phyloP scores from a whole-genome alignment of 2,329 filamentous ascomycete species.

The Stachybotrys chlorohalonatus region DNA sequence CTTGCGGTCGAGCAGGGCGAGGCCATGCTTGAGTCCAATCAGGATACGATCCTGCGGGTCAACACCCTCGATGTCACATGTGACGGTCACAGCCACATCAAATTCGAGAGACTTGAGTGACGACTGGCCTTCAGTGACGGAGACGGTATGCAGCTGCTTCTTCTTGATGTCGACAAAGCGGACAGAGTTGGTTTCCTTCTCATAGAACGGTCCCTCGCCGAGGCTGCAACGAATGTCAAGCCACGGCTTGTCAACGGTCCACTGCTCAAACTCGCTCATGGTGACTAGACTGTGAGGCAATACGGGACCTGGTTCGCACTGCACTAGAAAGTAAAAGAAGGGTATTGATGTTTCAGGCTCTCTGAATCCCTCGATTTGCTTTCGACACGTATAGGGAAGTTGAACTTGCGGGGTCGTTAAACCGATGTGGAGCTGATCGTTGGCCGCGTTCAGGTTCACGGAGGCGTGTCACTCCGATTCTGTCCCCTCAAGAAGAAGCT shows the following conservation, averaged over 20 bases:
- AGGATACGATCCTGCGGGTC: slow-evolving; percentile 57
- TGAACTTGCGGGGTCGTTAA: too few species aligned
- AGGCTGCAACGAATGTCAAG: slow-evolving; percentile 55
- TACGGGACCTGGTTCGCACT: neutral
- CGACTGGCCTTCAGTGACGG: slow-evolving; percentile 51
- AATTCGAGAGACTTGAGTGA: slow-evolving; percentile 55
- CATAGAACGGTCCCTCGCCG: slow-evolving; percentile 69
- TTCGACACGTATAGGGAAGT: too few species aligned
- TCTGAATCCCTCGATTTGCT: too few species aligned
- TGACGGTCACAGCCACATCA: slow-evolving; percentile 52
- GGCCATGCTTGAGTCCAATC: slow-evolving; percentile 72
- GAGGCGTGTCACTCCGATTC: neutral
- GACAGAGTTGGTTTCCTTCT: slow-evolving; percentile 53
- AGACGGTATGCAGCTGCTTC: slow-evolving; percentile 62
- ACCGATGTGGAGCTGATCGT: too few species aligned
- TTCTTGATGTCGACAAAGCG: slow-evolving; percentile 80
- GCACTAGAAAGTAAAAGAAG: neutral
- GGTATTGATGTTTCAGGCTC: neutral
- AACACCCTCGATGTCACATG: slow-evolving; percentile 66
- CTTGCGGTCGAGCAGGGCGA: slow-evolving; percentile 64
- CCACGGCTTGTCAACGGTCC: slow-evolving; percentile 44
- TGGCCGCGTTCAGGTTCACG: too few species aligned
- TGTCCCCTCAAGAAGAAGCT: neutral
- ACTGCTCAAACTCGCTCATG: slow-evolving; percentile 34
- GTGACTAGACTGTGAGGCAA: neutral